Conservation (phyloP, 495 filamentous ascomycete genomes). For the Hypoxylon crocopeplum region DNA sequence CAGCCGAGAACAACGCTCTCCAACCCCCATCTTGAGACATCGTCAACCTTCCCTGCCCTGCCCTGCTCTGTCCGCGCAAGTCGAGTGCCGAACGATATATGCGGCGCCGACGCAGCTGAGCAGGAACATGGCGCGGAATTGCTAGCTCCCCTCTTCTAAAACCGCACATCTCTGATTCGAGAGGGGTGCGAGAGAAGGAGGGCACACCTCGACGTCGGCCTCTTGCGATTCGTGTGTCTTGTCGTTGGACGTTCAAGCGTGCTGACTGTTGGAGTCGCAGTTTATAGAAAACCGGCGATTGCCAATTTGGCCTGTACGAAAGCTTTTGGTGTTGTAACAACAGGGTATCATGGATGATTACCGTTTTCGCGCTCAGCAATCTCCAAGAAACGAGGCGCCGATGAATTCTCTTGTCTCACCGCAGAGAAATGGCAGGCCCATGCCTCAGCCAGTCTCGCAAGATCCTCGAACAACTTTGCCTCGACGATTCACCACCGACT, state of each 20-base stretch:
- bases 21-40: slow-evolving; percentile 29
- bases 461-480: slow-evolving; percentile 77
- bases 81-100: slow-evolving; percentile 27
- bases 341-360: slow-evolving; percentile 67
- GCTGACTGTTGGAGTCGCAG: slow-evolving; percentile 27
- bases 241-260: not conserved
- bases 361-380: slow-evolving; percentile 78
- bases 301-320: slow-evolving; percentile 56
- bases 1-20: slow-evolving; percentile 29
- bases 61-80: slow-evolving; percentile 26
- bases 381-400: slow-evolving; percentile 70
- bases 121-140: slow-evolving; percentile 21
- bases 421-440: slow-evolving; percentile 67
- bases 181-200: not conserved
- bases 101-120: slow-evolving; percentile 13
- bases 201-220: slow-evolving; percentile 1
- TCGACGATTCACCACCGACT: slow-evolving; percentile 93
- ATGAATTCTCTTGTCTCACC: slow-evolving; percentile 75
- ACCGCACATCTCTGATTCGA: not conserved
- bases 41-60: slow-evolving; percentile 29
- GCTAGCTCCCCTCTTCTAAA: slow-evolving; percentile 13
- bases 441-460: slow-evolving; percentile 61
- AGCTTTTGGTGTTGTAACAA: slow-evolving; percentile 50
- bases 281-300: slow-evolving; percentile 45
- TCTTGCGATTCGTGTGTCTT: slow-evolving; percentile 12